These are phyloP conservation scores for Pilobolus umbonatus DNA, from an alignment of 192 early-diverging fungal species.

Conservation along the genomic window DNA sequence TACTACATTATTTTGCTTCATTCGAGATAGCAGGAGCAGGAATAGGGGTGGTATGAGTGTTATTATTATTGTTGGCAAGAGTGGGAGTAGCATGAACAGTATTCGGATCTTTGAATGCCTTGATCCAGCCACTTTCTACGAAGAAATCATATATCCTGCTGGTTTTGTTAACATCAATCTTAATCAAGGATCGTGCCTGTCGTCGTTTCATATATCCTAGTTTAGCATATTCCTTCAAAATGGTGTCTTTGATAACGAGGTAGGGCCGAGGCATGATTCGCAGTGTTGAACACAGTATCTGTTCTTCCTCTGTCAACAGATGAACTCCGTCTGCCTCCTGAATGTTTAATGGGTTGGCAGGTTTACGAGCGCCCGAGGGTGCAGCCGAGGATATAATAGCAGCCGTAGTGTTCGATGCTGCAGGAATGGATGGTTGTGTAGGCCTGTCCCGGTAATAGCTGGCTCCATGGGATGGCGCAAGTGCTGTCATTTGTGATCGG, in stretches of 20 bases:
- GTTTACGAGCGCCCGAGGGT: conserved; percentile 21
- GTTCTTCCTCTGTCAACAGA: conserved; percentile 75
- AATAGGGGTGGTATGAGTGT: too few species aligned
- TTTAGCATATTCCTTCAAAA: conserved; percentile 80
- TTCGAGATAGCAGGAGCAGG: too few species aligned
- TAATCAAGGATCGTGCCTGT: conserved; percentile 79
- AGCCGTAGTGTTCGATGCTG: conserved; percentile 11
- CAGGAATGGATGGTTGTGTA: neutral
- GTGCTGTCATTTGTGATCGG: conserved; percentile 36
- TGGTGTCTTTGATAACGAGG: conserved; percentile 86
- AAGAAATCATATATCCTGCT: conserved; percentile 90
- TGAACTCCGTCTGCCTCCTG: conserved; percentile 81
- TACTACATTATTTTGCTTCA: too few species aligned
- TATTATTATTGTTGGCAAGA: too few species aligned
- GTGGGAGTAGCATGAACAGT: conserved; percentile 3
- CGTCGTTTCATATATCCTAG: conserved; percentile 65
- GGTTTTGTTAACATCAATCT: conserved; percentile 91
- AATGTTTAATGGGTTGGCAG: conserved; percentile 71
- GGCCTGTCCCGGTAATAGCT: conserved; percentile 31
- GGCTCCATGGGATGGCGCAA: conserved; percentile 19
- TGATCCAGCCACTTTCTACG: conserved; percentile 90
- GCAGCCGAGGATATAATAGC: conserved; percentile 12
- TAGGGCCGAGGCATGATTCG: conserved; percentile 88
- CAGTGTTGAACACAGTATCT: conserved; percentile 73
- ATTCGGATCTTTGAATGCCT: conserved; percentile 34